Conservation (phyloP, 306 rosid genomes). For the Ziziphus jujuba region DNA sequence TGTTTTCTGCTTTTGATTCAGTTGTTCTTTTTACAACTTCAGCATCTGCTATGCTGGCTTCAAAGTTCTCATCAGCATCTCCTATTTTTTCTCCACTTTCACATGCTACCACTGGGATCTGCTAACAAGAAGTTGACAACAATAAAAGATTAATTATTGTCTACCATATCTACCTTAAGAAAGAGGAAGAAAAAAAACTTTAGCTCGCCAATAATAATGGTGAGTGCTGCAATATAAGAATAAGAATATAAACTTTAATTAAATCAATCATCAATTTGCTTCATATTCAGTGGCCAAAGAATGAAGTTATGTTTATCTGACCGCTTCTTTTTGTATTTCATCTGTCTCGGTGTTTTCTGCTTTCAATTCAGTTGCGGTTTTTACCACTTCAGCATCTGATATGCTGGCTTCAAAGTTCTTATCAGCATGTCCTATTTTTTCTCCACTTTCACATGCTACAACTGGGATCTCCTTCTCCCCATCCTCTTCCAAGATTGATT, state of each 20-base stretch:
- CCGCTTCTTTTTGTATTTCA: conserved; percentile 22
- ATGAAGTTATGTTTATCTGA: conserved; percentile 2
- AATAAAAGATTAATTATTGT: background rate
- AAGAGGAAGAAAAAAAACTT: background rate
- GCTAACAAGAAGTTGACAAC: background rate
- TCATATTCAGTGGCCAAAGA: background rate
- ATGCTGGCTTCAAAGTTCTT: conserved; percentile 9
- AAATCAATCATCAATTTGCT: background rate
- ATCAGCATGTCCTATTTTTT: conserved; percentile 4
- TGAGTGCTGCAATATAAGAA: background rate
- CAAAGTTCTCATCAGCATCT: background rate
- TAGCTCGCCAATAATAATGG: background rate
- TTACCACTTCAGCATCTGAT: conserved; percentile 5
- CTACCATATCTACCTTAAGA: background rate
- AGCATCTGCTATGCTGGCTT: conserved; percentile 7
- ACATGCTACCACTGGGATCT: conserved; percentile 1
- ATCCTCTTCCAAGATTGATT: conserved; percentile 5
- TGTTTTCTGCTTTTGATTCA: conserved; percentile 13
- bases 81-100: conserved; percentile 15
- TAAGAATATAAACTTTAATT: background rate
- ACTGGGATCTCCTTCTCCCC: conserved; percentile 17
- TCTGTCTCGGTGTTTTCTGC: conserved; percentile 11
- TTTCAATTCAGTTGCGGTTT: conserved; percentile 19
- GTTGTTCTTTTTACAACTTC: conserved; percentile 16
- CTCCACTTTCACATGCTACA: background rate